phyloP scores from a whole-genome alignment of 495 filamentous ascomycete species.

The Aspergillus indologenus region DNA sequence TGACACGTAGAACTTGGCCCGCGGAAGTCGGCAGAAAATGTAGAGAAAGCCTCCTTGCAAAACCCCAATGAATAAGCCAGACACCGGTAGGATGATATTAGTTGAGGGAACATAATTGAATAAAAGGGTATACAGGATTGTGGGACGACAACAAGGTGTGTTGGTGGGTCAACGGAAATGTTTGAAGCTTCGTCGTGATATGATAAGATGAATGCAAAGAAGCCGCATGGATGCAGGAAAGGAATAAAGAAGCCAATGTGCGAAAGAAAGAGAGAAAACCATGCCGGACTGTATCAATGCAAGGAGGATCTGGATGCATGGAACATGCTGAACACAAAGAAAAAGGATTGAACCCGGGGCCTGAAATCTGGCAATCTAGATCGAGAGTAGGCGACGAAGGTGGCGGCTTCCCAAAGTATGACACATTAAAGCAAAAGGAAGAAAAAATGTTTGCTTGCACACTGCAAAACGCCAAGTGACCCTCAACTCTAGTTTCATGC shows the following conservation, averaged over 20 bases:
- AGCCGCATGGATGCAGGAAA: constrained; percentile 17
- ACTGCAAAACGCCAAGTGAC: constrained; percentile 45
- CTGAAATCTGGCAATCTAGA: constrained; percentile 15
- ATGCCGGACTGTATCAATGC: constrained; percentile 8
- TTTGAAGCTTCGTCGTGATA: constrained; percentile 6
- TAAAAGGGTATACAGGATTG: constrained; percentile 22
- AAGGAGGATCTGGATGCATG: constrained; percentile 1
- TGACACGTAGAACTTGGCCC: constrained; percentile 1
- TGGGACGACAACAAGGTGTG: constrained; percentile 5
- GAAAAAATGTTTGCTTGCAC: constrained; percentile 34
- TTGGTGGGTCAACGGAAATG: background rate
- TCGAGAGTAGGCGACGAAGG: constrained; percentile 2
- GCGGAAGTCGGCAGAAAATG: background rate
- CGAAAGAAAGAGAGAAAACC: constrained; percentile 16
- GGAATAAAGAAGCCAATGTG: constrained; percentile 14
- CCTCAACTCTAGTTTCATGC: constrained; percentile 47
- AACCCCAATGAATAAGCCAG: background rate
- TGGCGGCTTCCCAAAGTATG: constrained; percentile 16
- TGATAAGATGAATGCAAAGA: constrained; percentile 14
- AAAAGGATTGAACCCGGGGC: constrained; percentile 11
- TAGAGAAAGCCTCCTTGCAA: background rate
- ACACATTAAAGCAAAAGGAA: constrained; percentile 17
- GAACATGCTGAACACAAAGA: constrained; percentile 11
- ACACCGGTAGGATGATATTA: constrained; percentile 1
- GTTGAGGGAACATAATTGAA: constrained; percentile 10